A percentile compares a stretch with the other conserved stretches of the same genome.
These are phyloP conservation scores for Raphanus raphanistrum DNA, from an alignment of 345 rosid species.

Conservation along the genomic window DNA sequence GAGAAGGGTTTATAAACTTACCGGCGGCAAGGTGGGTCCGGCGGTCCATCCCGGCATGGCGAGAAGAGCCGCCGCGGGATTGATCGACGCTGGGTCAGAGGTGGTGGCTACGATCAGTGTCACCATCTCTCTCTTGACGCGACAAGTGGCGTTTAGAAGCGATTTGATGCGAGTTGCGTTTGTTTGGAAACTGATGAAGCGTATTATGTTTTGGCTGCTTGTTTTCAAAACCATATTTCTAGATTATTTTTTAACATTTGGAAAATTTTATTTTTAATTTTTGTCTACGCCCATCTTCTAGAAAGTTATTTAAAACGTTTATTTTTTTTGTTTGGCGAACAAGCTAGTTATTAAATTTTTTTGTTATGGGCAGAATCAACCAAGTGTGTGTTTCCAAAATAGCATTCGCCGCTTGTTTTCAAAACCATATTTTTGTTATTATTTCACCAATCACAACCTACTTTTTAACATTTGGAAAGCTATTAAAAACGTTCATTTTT, in stretches of 20 bases:
- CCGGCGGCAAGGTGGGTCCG: slow-evolving; percentile 52
- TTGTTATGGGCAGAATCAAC: no score
- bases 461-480: neutral
- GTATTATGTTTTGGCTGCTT: slow-evolving; percentile 18
- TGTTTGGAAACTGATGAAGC: slow-evolving; percentile 11
- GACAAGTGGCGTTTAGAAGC: slow-evolving; percentile 26
- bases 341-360: no score
- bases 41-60: slow-evolving; percentile 69
- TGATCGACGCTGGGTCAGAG: slow-evolving; percentile 83
- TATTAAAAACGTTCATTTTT: neutral
- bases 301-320: no score
- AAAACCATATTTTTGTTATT: no score
- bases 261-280: no score
- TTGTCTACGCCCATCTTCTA: no score
- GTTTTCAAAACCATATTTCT: slow-evolving; percentile 25
- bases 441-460: no score
- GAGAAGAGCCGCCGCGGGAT: slow-evolving; percentile 75
- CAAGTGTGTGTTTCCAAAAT: no score
- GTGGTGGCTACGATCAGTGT: slow-evolving; percentile 77
- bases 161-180: slow-evolving; percentile 18
- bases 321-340: no score
- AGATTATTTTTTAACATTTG: neutral
- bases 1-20: neutral
- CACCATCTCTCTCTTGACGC: slow-evolving; percentile 51
- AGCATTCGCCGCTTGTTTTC: no score